A percentile compares a stretch with the other conserved stretches of the same genome.
Evolutionary conservation across 2,329 filamentous ascomycete species (phyloP).

Genomic region (Cadophora sp.): DNA sequence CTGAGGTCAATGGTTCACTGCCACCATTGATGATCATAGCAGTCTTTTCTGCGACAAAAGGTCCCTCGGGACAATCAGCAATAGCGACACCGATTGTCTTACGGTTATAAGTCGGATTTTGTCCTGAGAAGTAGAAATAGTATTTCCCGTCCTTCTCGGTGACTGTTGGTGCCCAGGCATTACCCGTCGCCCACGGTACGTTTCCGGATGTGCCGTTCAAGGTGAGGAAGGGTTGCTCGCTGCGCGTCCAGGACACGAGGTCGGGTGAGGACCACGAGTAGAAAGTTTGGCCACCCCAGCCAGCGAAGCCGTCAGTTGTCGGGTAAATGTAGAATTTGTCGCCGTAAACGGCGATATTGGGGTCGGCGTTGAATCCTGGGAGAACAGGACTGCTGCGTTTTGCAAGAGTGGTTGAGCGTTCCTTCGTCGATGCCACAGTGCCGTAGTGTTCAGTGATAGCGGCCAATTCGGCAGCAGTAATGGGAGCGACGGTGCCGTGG

Average conservation of each 20-base stretch:
- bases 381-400: constrained; percentile 8
- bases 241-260: constrained; percentile 16
- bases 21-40: constrained; percentile 23
- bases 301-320: constrained; percentile 14
- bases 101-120: constrained; percentile 19
- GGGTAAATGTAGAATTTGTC: constrained; percentile 20
- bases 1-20: constrained; percentile 9
- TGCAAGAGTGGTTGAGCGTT: neutral
- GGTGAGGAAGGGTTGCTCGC: constrained; percentile 10
- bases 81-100: constrained; percentile 20
- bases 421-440: neutral
- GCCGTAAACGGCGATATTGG: constrained; percentile 14
- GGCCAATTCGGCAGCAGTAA: constrained; percentile 17
- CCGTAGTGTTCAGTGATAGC: constrained; percentile 18
- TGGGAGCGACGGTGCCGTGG: constrained; percentile 16
- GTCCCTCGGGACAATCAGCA: constrained; percentile 1
- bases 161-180: constrained; percentile 20
- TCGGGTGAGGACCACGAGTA: constrained; percentile 20
- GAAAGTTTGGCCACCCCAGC: constrained; percentile 19
- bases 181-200: constrained; percentile 20
- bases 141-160: constrained; percentile 15
- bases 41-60: constrained; percentile 7
- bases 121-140: constrained; percentile 20
- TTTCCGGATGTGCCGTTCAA: constrained; percentile 19
- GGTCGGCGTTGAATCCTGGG: constrained; percentile 14